Evolutionary conservation across 2,329 filamentous ascomycete genomes (phyloP), one percentile per base, ranked within the genome.

Genomic region (Xylaria sp.): DNA sequence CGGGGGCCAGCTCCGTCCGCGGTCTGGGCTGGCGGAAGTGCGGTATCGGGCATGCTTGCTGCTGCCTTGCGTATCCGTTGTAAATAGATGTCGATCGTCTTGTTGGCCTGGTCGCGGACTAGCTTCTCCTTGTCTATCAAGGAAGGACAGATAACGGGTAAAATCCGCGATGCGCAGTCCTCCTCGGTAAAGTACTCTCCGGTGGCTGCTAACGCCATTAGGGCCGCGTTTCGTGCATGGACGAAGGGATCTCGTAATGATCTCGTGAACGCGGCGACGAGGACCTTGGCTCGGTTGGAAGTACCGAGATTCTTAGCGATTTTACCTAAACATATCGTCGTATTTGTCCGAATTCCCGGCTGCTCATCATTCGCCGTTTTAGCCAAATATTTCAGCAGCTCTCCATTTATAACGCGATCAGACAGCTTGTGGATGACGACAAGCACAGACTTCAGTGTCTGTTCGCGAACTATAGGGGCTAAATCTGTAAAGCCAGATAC

Each of bases 331-430:
- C 95, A 98, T 65, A 99, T 99, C 1, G 96, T 99, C 0, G 96
- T 99, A 79, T 99, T 99, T 9, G 96, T 99, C 70, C 96, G 89
- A 72, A 99, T 99, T 0, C 96, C 96, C 0, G 96, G 94, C 77
- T 99, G 95, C 75, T 98, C 96, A 71, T 99, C 96, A 75, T 98
- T 99, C 54, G 96, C 94, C 1, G 95, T 98, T 79, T 97, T 98
- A 51, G 96, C 96, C 32, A 99, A 86, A 77, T 97, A 92, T 75
- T 92, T 92, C 25, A 99, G 84, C 12, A 99, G 85, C 74, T 99
- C 96, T 63, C 96, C 95, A 74, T 99, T 99, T 74, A 98, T 91
- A 8, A 92, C 92, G 44, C 96, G 90, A 76, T 99, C 96, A 1
- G 94, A 97, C 0, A 99, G 85, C 81, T 99, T 99, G 32, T 86